Evolutionary conservation across 768 basidiomycete genomes (phyloP), one percentile per base, ranked within the genome.

Genomic region (Tricholoma sp.): DNA sequence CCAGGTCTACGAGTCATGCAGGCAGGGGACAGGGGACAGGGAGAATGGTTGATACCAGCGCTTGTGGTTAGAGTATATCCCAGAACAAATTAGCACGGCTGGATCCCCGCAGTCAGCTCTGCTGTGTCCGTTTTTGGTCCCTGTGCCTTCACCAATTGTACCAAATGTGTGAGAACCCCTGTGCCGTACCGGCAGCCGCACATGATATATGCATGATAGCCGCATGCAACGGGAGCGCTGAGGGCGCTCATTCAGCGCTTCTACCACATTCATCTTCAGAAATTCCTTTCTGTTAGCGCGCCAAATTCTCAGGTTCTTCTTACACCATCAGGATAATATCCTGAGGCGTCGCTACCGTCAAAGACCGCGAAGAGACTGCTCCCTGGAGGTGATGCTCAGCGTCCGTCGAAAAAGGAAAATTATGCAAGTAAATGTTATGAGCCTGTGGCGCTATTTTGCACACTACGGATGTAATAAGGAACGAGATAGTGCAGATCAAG

Each of bases 361-460:
- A 45, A 45, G 2, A 28, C 44, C 47, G 47, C 47, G 29, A 49
- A 49, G 10, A 17, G 17, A 49, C 12, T 24, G 20, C n/a, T 10
- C 32, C 31, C 29, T 31, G 47, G 47, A 49, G 47, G 6, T 58
- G 59, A 62, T 57, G 52, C 64, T 67, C 65, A 67, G 63, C 63
- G 61, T 60, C 68, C 69, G 68, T 59, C 61, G 57, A 67, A 66
- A 60, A 58, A 65, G 68, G 66, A 56, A 65, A 61, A 54, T 49
- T 49, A 49, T 48, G 47, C 51, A 58, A 55, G 18, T 33, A 45
- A 48, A 29, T 49, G n/a, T 49, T 36, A 45, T 45, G 34, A 42
- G 49, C 52, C 29, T 59, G 61, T 60, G 59, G 55, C 56, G 56
- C 60, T 56, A 44, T 58, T 50, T 52, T 44, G 50, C 56, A 57